Conservation (phyloP, 108 stramenopile species). For the Bacterosira constricta region DNA sequence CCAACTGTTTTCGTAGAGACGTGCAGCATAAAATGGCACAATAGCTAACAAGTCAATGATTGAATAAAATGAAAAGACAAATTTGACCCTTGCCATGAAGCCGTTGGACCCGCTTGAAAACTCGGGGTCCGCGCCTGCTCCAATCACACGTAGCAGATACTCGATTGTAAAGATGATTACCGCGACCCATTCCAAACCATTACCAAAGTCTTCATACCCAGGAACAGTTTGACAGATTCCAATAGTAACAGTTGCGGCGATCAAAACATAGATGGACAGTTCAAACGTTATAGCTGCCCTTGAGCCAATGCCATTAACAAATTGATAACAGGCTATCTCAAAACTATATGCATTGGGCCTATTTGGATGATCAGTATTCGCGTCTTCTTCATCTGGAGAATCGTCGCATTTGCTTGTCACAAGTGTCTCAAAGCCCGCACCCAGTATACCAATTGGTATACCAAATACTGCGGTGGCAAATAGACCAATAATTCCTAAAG, state of each 20-base stretch:
- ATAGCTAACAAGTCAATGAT: slow-evolving; percentile 86
- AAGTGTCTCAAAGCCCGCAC: slow-evolving; percentile 88
- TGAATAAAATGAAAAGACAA: slow-evolving; percentile 84
- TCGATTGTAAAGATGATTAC: slow-evolving; percentile 91
- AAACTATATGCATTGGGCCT: slow-evolving; percentile 6
- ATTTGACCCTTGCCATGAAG: slow-evolving; percentile 59
- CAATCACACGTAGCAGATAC: slow-evolving; percentile 80
- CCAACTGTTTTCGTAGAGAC: slow-evolving; percentile 58
- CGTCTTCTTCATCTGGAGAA: slow-evolving; percentile 55
- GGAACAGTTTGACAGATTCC: slow-evolving; percentile 74
- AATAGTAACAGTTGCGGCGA: slow-evolving; percentile 62
- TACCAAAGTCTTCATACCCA: slow-evolving; percentile 65
- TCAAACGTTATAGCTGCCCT: slow-evolving; percentile 58
- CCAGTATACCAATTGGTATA: slow-evolving; percentile 89
- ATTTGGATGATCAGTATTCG: not conserved
- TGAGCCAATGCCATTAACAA: slow-evolving; percentile 77
- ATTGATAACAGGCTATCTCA: slow-evolving; percentile 45
- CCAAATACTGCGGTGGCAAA: slow-evolving; percentile 77
- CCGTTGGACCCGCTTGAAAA: slow-evolving; percentile 47
- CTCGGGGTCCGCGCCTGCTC: slow-evolving; percentile 72
- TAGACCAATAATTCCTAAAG: slow-evolving; percentile 62
- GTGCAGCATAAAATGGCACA: slow-evolving; percentile 83
- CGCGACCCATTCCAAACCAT: slow-evolving; percentile 68
- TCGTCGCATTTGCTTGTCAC: slow-evolving; percentile 76
- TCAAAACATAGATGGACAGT: slow-evolving; percentile 68